Percentiles rank a stretch among this genome's conserved stretches.
Conservation (phyloP, 208 protist genomes). For the Leptomonas pyrrhocoris region DNA sequence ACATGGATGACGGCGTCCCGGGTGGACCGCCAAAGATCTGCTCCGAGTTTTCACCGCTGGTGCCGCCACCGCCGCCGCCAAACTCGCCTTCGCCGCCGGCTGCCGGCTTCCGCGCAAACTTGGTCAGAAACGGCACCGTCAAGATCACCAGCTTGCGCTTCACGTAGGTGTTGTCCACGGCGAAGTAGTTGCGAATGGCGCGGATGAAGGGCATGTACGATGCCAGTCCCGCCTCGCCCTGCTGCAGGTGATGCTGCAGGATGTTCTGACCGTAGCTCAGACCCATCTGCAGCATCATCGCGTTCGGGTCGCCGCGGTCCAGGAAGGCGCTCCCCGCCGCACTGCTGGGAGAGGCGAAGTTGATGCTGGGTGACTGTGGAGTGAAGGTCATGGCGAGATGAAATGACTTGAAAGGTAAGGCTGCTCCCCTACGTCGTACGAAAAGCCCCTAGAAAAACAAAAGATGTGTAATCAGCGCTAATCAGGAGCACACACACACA, state of each 20-base stretch:
- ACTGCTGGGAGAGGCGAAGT: conserved; percentile 23
- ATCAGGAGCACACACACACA: too few species aligned
- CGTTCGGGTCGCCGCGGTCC: conserved; percentile 25
- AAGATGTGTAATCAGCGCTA: conserved; percentile 22
- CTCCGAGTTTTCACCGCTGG: conserved; percentile 20
- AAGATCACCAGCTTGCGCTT: conserved; percentile 70
- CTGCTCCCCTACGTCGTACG: background rate
- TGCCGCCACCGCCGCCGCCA: conserved; percentile 11
- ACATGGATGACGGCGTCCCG: conserved; percentile 7
- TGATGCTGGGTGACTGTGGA: conserved; percentile 27
- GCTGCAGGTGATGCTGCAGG: conserved; percentile 61
- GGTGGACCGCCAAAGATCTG: conserved; percentile 29
- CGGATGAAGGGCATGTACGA: conserved; percentile 68
- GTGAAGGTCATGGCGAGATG: conserved; percentile 7
- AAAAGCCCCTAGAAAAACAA: conserved; percentile 16
- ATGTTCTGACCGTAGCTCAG: conserved; percentile 80
- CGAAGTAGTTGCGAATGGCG: conserved; percentile 65
- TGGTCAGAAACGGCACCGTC: conserved; percentile 69
- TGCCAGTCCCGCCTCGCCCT: conserved; percentile 54
- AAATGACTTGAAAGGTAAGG: background rate
- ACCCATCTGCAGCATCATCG: conserved; percentile 79
- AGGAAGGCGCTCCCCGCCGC: conserved; percentile 13
- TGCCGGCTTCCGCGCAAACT: conserved; percentile 22
- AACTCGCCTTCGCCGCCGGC: conserved; percentile 24
- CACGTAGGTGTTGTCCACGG: conserved; percentile 83